phyloP scores from a whole-genome alignment of 2,329 filamentous ascomycete species.

The Aspergillus viridinutans region DNA sequence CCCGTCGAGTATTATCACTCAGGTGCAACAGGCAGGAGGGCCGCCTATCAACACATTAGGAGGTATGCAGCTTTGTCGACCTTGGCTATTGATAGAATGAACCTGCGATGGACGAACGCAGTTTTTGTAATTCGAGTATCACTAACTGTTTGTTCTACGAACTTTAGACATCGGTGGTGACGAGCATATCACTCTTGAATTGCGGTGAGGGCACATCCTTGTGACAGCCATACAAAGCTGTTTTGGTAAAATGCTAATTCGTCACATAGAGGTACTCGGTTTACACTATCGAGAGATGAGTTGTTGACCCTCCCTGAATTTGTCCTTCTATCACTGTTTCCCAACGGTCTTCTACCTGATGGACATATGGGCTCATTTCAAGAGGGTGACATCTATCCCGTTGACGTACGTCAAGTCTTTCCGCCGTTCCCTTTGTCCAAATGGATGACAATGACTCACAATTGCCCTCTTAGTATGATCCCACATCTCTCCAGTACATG shows the following conservation, averaged over 20 bases:
- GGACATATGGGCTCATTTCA: slow-evolving; percentile 91
- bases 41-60: slow-evolving; percentile 85
- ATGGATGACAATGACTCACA: slow-evolving; percentile 4
- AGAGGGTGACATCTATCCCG: slow-evolving; percentile 90
- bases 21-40: slow-evolving; percentile 86
- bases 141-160: slow-evolving; percentile 8
- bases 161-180: slow-evolving; percentile 71
- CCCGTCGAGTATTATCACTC: slow-evolving; percentile 97
- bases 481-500: slow-evolving; percentile 96
- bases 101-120: slow-evolving; percentile 4
- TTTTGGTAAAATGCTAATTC: slow-evolving; percentile 9
- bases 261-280: slow-evolving; percentile 71
- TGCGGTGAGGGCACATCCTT: slow-evolving; percentile 62
- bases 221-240: slow-evolving; percentile 6
- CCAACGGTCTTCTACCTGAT: slow-evolving; percentile 95
- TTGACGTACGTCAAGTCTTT: slow-evolving; percentile 69
- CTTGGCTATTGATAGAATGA: neutral
- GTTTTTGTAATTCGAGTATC: neutral
- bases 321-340: slow-evolving; percentile 93
- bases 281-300: slow-evolving; percentile 91
- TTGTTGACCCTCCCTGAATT: slow-evolving; percentile 94
- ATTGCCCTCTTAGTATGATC: slow-evolving; percentile 73
- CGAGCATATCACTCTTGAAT: slow-evolving; percentile 91
- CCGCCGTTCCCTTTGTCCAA: neutral
- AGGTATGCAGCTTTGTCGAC: slow-evolving; percentile 52